Conservation (phyloP, 345 rosid species). For the Arabis alpina region DNA sequence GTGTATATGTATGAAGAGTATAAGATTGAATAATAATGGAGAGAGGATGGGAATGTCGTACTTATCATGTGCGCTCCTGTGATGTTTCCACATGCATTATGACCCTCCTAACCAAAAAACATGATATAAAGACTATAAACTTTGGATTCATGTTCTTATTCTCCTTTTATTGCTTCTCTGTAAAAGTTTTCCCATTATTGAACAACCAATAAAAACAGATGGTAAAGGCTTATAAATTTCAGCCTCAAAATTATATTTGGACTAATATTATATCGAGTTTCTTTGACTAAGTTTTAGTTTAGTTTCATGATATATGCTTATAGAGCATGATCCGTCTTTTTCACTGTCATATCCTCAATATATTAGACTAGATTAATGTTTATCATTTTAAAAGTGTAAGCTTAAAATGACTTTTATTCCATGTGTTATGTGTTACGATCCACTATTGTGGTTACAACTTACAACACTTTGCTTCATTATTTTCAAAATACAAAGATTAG, state of each 20-base stretch:
- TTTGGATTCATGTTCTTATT: constrained; percentile 38
- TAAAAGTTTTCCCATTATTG: constrained; percentile 33
- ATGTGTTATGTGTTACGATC: no score
- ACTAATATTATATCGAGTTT: background rate
- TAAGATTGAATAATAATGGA: constrained; percentile 36
- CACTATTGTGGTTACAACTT: no score
- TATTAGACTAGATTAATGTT: no score
- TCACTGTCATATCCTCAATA: no score
- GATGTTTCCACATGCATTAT: constrained; percentile 38
- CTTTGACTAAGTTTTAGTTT: background rate
- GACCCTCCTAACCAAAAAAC: constrained; percentile 38
- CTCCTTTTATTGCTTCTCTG: constrained; percentile 35
- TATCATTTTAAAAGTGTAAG: no score
- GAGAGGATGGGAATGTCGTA: constrained; percentile 38
- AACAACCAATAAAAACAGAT: constrained; percentile 22
- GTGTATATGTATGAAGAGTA: constrained; percentile 6
- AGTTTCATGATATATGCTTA: no score
- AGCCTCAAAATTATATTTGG: background rate
- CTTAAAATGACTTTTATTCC: no score
- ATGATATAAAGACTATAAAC: background rate
- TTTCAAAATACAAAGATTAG: no score
- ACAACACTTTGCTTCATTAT: no score
- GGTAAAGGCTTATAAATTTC: constrained; percentile 9
- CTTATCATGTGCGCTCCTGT: constrained; percentile 39
- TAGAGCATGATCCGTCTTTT: no score